Evolutionary conservation across 2,329 filamentous ascomycete species (phyloP), one percentile per base, ranked within the genome.

Genomic region (Proliferodiscus dingleyae): DNA sequence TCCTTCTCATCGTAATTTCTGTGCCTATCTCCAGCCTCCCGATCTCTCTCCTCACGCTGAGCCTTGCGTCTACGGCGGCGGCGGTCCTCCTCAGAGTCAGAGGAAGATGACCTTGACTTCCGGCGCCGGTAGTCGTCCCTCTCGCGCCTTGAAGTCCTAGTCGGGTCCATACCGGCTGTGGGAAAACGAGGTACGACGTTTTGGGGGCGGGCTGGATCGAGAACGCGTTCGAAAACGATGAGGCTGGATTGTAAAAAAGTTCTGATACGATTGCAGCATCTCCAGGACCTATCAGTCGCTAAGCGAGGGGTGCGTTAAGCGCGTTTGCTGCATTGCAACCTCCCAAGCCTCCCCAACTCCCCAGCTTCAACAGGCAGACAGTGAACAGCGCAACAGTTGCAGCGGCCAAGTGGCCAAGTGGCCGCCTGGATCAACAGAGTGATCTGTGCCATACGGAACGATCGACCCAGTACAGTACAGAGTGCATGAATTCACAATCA

Each of bases 21-120:
- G 40, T 46, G 52, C 24, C 34, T 39, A 16, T 38, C 38, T 30
- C 22, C 41, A 28, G 24, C 15, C 4, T 43, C 45, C 7, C 38
- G 50, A 32, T 43, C 13, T 30, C 36, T 23, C 8, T 32, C 37
- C 9, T 37, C 41, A 13, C 34, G 42, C 22, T 33, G 19, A 34
- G 43, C 46, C 37, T 41, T 33, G 16, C 54, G 58, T 51, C 56
- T 54, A 34, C 52, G 46, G 23, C 46, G 51, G 24, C 53, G 50
- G 36, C 58, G 46, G 36, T 62, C 60, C 37, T 61, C 60, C 41
- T 57, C 60, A 4, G 58, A 60, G 39, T 61, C 59, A 21, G 44
- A 46, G 8, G 59, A 60, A 15, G 37, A 21, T 10, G 61, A 61
- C 22, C 51, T 47, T 23, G 55, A 60, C 15, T 55, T 51, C 26